Evolutionary conservation across 768 basidiomycete genomes (phyloP).

Genomic region (Saitozyma sp.): DNA sequence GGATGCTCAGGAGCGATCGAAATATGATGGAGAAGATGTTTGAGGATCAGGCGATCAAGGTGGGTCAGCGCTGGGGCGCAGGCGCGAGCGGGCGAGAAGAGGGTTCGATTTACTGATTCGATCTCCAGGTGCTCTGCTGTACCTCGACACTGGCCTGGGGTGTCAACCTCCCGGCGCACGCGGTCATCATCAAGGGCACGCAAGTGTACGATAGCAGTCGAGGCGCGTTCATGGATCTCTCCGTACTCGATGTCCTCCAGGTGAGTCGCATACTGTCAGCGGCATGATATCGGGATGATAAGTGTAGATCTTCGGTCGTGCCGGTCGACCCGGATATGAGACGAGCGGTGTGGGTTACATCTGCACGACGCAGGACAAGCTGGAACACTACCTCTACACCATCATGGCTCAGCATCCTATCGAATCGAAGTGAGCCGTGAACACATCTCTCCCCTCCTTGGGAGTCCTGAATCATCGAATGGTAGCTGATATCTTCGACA

Average conservation of each 20-base stretch:
- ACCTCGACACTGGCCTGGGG: slow-evolving; percentile 99
- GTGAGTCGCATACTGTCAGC: slow-evolving; percentile 18
- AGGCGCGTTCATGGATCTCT: slow-evolving; percentile 87
- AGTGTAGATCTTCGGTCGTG: slow-evolving; percentile 85
- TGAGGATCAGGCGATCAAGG: slow-evolving; percentile 86
- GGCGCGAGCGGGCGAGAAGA: background rate
- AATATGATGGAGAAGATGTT: slow-evolving; percentile 96
- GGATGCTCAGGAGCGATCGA: slow-evolving; percentile 90
- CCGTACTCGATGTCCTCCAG: slow-evolving; percentile 87
- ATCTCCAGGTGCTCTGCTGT: slow-evolving; percentile 82
- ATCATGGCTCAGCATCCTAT: slow-evolving; percentile 92
- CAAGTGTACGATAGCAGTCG: slow-evolving; percentile 90
- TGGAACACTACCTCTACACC: slow-evolving; percentile 83
- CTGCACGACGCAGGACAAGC: slow-evolving; percentile 89
- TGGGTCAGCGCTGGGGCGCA: slow-evolving; percentile 41
- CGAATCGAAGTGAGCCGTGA: slow-evolving; percentile 75
- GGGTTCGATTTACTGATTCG: too few relatives aligned
- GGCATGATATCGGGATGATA: background rate
- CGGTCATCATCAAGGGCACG: slow-evolving; percentile 96
- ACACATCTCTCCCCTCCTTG: slow-evolving; percentile 29
- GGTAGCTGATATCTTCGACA: slow-evolving; percentile 27
- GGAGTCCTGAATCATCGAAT: background rate
- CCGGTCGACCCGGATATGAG: slow-evolving; percentile 67
- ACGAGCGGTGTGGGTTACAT: slow-evolving; percentile 95
- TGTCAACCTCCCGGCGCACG: slow-evolving; percentile 97